These are phyloP conservation scores for Rhododendron molle DNA, from an alignment of 148 eudicot species.

Conservation along the genomic window DNA sequence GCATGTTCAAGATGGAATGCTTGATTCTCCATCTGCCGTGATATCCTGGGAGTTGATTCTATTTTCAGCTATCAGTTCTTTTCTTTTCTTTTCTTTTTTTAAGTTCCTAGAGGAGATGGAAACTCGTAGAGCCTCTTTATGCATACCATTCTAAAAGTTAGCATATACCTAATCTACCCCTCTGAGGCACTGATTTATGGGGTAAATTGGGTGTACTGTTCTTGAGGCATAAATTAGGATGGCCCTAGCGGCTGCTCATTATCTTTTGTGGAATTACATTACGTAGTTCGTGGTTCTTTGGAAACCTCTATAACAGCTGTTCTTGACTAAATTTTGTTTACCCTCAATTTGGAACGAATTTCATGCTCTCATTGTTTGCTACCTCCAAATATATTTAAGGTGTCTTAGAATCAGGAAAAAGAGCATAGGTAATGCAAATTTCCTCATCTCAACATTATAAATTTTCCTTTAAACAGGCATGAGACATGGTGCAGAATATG, in stretches of 20 bases:
- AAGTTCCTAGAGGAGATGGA: not conserved
- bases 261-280: not conserved
- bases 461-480: not conserved
- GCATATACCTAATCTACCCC: not conserved
- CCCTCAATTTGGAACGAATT: not conserved
- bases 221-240: not conserved
- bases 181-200: not conserved
- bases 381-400: not conserved
- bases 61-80: not conserved
- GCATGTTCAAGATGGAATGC: not conserved
- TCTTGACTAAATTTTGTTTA: not conserved
- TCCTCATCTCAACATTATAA: not conserved
- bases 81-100: not conserved
- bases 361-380: not conserved
- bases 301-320: not conserved
- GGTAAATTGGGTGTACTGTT: not conserved
- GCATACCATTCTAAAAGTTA: not conserved
- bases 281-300: not conserved
- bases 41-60: not conserved
- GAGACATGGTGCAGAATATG: not conserved
- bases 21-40: not conserved
- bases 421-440: not conserved
- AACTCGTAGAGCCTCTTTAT: not conserved
- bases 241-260: not conserved
- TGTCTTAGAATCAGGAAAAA: not conserved